phyloP scores from a whole-genome alignment of 192 early-diverging fungal genomes.

The Linnemannia exigua region DNA sequence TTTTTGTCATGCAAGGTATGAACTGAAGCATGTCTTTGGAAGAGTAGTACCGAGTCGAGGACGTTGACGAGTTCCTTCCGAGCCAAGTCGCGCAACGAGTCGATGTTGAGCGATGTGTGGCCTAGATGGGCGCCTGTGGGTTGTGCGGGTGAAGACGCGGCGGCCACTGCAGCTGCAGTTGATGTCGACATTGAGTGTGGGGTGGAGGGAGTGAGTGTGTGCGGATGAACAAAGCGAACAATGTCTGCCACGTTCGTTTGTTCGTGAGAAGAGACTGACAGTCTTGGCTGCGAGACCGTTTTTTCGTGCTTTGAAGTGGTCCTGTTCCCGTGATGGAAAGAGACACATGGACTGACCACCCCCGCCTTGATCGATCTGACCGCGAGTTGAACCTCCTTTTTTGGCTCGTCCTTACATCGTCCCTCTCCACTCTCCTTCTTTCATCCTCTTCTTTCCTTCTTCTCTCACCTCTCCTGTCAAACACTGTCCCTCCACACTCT shows the following conservation, averaged over 20 bases:
- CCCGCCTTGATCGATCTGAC: background rate
- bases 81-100: constrained; percentile 71
- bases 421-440: background rate
- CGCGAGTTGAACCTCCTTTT: background rate
- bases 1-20: too few relatives aligned
- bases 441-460: background rate
- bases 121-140: constrained; percentile 63
- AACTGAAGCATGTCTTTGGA: background rate
- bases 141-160: constrained; percentile 48
- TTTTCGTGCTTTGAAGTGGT: background rate
- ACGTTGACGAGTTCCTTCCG: constrained; percentile 76
- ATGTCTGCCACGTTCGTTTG: background rate
- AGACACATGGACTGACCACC: background rate
- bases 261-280: background rate
- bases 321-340: background rate
- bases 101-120: constrained; percentile 66
- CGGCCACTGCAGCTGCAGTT: constrained; percentile 50
- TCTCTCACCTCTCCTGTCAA: background rate
- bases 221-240: background rate
- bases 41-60: constrained; percentile 75
- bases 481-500: background rate
- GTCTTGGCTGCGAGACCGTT: background rate
- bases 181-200: constrained; percentile 40
- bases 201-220: background rate
- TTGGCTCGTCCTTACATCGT: background rate